Evolutionary conservation across 78 protist genomes (phyloP), one percentile per base, ranked within the genome.

Genomic region (Creolimax fragrantissima): DNA sequence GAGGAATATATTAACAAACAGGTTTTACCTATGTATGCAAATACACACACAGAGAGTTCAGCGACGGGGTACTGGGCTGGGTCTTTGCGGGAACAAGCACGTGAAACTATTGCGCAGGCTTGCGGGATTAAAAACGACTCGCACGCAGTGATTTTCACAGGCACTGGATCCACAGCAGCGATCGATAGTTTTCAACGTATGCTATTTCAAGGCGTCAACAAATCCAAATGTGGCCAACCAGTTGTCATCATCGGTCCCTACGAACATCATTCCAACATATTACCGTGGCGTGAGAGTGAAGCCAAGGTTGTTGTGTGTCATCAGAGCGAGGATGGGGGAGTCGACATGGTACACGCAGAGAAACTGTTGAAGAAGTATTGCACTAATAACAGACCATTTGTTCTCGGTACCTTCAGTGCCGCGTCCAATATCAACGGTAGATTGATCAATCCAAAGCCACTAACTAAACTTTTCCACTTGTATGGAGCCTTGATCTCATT

Each of bases 261-360:
- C 84, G 97, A 97, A 89, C 99, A 97, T 91, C 99, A 97, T 92
- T 89, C 95, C 43, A 97, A 96, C 94, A 42, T 95, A 35, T 91
- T 97, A 43, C 97, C 98, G 32, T 97, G 98, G 97, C 45, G 98
- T 17, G 99, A 97, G 39, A 35, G 93, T 5, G 93, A 43, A 88
- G 45, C 88, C 88, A 4, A 43, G 39, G 92, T 95, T 45, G n/a
- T 67, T 83, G 32, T 42, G 92, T 17, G 93, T 84, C 66, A 85
- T 45, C 44, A 90, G 92, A 11, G 5, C 11, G 74, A 42, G n/a
- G 44, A 2, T 2, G 94, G 96, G 11, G 74, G 32, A 36, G 11
- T 95, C 37, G 95, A 93, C 88, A 2, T 95, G 58, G 85, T 2
- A 4, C 89, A 89, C 39, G 89, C 96, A 37, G 90, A 85, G 89